A percentile compares a stretch with the other conserved stretches of the same genome.
Evolutionary conservation across 345 rosid genomes (phyloP).

Genomic region (Brassica nigra): DNA sequence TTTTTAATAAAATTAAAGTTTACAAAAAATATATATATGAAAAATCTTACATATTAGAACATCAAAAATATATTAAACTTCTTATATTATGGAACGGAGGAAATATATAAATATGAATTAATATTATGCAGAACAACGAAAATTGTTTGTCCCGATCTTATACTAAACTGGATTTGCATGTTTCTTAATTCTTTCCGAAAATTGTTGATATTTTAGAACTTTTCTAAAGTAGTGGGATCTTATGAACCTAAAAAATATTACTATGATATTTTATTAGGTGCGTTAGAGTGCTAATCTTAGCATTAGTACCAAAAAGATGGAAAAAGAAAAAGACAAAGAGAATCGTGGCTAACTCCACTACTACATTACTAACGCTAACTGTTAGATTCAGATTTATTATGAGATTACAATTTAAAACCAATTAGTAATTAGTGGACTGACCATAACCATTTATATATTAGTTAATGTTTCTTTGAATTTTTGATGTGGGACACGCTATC

Average conservation of each 20-base stretch:
- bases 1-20: too few species aligned
- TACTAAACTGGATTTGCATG: background rate
- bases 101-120: too few species aligned
- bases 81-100: too few species aligned
- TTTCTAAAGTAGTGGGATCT: background rate
- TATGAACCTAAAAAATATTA: background rate
- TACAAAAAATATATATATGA: too few species aligned
- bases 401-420: too few species aligned
- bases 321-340: slow-evolving; percentile 1
- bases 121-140: background rate
- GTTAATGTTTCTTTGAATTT: too few species aligned
- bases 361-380: background rate
- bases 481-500: too few species aligned
- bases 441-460: too few species aligned
- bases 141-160: background rate
- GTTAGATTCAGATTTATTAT: too few species aligned
- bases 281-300: background rate
- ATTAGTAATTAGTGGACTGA: too few species aligned
- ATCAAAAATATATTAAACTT: too few species aligned
- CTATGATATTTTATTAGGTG: background rate
- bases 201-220: background rate
- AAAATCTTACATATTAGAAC: too few species aligned
- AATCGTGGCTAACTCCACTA: slow-evolving; percentile 39
- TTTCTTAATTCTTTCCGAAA: background rate
- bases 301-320: slow-evolving; percentile 4